Base-by-base conservation (phyloP, 148 eudicot species). In the Camellia sinensis region DNA sequence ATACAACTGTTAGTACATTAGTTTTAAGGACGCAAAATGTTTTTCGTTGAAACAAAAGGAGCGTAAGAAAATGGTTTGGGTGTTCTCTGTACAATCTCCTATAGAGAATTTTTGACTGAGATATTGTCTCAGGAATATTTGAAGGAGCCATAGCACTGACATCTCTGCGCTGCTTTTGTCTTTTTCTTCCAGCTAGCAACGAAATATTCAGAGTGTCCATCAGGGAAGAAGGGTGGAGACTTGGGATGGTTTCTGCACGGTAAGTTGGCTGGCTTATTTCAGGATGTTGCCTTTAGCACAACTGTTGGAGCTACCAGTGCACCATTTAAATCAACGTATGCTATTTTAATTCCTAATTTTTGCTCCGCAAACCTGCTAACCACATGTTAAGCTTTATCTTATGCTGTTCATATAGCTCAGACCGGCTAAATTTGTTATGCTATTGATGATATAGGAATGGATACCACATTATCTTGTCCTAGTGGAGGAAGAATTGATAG, bases 161-260 rank as follows among this genome's bases (percentile, higher is more conserved):
- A 7, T 13, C 22, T 19, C 22, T 60, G 50, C 9, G 21, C 52
- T 86, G 56, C 1, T 45, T 64, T 71, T 7, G 14, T 48, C 45
- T 56, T 66, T 11, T n/a, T 68, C 41, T 74, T 84, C 62, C 92
- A 96, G 99, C 29, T 96, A 85, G 99, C 98, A 73, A 91, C 97
- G 80, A 93, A 90, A 80, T 96, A 92, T 84, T 96, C 99, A 5
- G 99, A 94, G 84, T 96, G 99, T 52, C 95, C 99, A 22, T 96
- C 98, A 12, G 99, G 95, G 53, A 96, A 96, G 87, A 94, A 94
- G 83, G 99, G 99, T 69, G 98, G 99, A 61, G 99, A 96, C 79
- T 86, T 94, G 2, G 98, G 99, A 84, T 96, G 99, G 99, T 96
- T 96, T 79, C 99, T 98, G 0, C 94, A 97, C 59, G 98, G 99